A percentile compares a stretch with the other conserved stretches of the same genome.
Conservation (phyloP, 176 grass and related monocot genomes). For the Oryza coarctata region DNA sequence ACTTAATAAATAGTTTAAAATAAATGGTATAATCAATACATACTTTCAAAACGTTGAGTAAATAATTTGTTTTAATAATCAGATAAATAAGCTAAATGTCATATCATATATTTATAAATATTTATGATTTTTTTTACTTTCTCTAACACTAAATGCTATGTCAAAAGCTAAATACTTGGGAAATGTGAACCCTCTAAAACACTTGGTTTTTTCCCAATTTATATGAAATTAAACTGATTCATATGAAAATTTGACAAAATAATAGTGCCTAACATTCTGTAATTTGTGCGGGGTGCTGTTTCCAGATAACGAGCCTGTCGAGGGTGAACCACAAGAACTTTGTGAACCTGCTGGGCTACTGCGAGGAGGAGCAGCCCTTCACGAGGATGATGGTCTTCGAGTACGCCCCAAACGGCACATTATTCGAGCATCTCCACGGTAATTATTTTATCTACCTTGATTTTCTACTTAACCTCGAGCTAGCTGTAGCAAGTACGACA, state of each 20-base stretch:
- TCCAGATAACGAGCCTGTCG: slow-evolving; percentile 71
- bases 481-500: not conserved
- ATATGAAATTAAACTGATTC: not conserved
- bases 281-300: not conserved
- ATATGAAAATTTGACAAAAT: not conserved
- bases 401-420: slow-evolving; percentile 85
- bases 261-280: not conserved
- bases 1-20: too few relatives aligned
- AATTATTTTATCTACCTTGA: not conserved
- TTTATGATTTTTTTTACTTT: too few relatives aligned
- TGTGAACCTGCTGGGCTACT: slow-evolving; percentile 87
- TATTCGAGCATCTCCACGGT: slow-evolving; percentile 94
- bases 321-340: slow-evolving; percentile 93
- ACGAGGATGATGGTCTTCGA: slow-evolving; percentile 99
- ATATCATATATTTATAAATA: too few relatives aligned
- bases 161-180: too few relatives aligned
- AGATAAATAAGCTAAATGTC: too few relatives aligned
- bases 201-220: too few relatives aligned
- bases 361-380: slow-evolving; percentile 76
- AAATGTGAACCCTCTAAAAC: too few relatives aligned
- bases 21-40: too few relatives aligned
- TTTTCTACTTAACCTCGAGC: not conserved
- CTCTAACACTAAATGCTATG: too few relatives aligned
- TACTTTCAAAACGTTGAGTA: too few relatives aligned
- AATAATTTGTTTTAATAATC: too few relatives aligned